phyloP scores from a whole-genome alignment of 306 rosid genomes.

The Lathyrus aphaca region DNA sequence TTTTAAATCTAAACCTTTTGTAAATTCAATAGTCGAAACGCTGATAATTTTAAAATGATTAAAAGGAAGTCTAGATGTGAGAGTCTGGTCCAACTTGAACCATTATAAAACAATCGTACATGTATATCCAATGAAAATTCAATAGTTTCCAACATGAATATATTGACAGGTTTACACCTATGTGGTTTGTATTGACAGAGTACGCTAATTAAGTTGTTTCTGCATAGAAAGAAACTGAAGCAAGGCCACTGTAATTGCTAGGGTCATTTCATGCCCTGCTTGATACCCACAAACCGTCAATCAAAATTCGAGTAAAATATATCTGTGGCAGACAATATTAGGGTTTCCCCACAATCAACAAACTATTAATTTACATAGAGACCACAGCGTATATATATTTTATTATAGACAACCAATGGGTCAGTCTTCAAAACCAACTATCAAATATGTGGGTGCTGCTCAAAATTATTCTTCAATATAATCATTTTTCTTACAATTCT shows the following conservation, averaged over 20 bases:
- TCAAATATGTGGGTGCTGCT: conserved; percentile 43
- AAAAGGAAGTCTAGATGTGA: too few species aligned
- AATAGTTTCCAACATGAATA: too few species aligned
- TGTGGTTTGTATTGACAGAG: not conserved
- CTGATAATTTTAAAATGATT: too few species aligned
- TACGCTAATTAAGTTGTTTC: conserved; percentile 21
- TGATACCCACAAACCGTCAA: conserved; percentile 55
- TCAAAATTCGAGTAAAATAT: conserved; percentile 20
- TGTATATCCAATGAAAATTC: too few species aligned
- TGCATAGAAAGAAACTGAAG: conserved; percentile 47
- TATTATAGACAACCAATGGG: conserved; percentile 30
- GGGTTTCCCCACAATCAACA: conserved; percentile 45
- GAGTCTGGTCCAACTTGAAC: too few species aligned
- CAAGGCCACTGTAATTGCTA: conserved; percentile 48
- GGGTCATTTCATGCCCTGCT: conserved; percentile 55
- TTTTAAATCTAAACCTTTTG: too few species aligned
- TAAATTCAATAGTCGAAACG: too few species aligned
- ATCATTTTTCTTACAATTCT: too few species aligned
- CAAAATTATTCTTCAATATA: not conserved
- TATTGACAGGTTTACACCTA: too few species aligned
- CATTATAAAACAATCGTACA: too few species aligned
- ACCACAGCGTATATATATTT: not conserved
- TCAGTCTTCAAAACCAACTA: conserved; percentile 37
- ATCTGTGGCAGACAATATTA: conserved; percentile 64
- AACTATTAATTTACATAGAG: conserved; percentile 25